Evolutionary conservation across 106 monocot species (phyloP).

Genomic region (Platanthera guangdongensis): DNA sequence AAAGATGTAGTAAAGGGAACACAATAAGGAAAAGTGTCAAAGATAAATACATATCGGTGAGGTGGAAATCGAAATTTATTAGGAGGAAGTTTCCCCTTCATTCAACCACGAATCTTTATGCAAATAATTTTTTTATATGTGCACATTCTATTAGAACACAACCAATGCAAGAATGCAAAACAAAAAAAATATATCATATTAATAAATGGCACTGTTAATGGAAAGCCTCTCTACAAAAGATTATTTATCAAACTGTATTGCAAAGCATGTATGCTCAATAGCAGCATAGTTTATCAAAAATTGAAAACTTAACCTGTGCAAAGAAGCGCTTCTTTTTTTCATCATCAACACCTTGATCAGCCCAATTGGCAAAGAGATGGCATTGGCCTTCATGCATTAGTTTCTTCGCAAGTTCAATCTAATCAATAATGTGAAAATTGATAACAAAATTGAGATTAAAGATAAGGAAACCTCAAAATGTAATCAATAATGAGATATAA

Average conservation of each 20-base stretch:
- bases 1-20: neutral
- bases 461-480: neutral
- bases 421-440: constrained; percentile 5
- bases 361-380: constrained; percentile 82
- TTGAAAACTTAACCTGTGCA: constrained; percentile 47
- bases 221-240: neutral
- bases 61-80: neutral
- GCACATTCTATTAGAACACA: neutral
- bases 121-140: neutral
- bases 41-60: neutral
- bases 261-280: neutral
- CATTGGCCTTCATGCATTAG: constrained; percentile 57
- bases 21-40: neutral
- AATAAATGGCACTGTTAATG: neutral
- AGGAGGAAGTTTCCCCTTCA: neutral
- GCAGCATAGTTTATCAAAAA: neutral
- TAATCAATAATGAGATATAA: neutral
- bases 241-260: neutral
- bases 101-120: neutral
- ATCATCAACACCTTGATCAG: constrained; percentile 68
- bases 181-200: neutral
- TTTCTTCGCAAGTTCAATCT: constrained; percentile 77
- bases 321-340: constrained; percentile 60
- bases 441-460: neutral
- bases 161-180: neutral